Percentiles rank a stretch among this genome's conserved stretches.
Evolutionary conservation across 305 asterid genomes (phyloP).

Genomic region (Fraxinus angustifolia): DNA sequence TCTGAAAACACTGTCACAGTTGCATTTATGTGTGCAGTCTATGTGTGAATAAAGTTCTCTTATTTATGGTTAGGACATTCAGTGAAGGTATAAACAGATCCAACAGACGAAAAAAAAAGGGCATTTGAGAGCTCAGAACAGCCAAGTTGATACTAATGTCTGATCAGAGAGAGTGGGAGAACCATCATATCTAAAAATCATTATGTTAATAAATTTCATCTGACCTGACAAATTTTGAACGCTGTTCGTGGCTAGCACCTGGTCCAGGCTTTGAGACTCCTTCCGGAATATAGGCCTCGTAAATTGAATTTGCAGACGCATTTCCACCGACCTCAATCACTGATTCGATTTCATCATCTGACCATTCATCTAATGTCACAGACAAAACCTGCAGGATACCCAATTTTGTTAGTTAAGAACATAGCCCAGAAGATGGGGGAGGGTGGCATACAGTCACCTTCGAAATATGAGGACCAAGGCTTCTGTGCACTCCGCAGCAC

Average conservation of each 20-base stretch:
- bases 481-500: constrained; percentile 92
- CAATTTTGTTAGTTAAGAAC: not conserved
- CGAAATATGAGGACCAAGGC: constrained; percentile 88
- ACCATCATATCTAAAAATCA: not conserved
- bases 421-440: not conserved
- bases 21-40: not conserved
- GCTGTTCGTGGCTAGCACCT: constrained; percentile 70
- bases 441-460: constrained; percentile 46
- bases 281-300: constrained; percentile 88
- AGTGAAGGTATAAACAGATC: not conserved
- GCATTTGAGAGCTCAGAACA: not conserved
- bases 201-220: not conserved
- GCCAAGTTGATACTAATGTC: not conserved
- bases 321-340: constrained; percentile 96
- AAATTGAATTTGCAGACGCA: constrained; percentile 86
- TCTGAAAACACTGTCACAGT: not conserved
- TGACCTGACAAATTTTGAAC: constrained; percentile 73
- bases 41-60: not conserved
- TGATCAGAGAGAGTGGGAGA: not conserved
- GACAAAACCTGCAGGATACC: constrained; percentile 66
- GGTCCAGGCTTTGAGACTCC: constrained; percentile 83
- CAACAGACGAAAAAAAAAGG: not conserved
- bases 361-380: constrained; percentile 96
- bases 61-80: not conserved
- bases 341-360: constrained; percentile 77